These are phyloP conservation scores for Podospora fimiseda DNA, from an alignment of 495 filamentous ascomycete species.

Conservation along the genomic window DNA sequence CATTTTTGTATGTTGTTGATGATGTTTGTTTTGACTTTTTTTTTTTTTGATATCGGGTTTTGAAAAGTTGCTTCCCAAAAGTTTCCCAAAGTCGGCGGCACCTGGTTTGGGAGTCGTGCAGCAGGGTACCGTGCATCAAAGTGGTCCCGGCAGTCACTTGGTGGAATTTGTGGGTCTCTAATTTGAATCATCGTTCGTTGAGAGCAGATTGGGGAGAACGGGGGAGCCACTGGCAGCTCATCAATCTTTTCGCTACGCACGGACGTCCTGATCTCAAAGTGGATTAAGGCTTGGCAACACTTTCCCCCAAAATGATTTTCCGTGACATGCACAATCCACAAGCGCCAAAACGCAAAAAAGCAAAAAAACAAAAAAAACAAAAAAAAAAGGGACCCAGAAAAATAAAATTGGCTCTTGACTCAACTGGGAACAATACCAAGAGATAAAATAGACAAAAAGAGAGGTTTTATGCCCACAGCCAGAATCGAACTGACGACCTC, in stretches of 20 bases:
- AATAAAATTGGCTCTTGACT: neutral
- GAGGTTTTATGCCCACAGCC: constrained; percentile 14
- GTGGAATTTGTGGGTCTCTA: neutral
- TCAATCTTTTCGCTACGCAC: neutral
- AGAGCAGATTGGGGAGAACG: neutral
- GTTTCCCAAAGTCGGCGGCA: too few species aligned
- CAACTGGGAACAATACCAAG: neutral
- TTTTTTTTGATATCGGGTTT: too few species aligned
- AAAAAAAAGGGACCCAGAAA: neutral
- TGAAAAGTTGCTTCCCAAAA: too few species aligned
- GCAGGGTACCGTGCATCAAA: neutral
- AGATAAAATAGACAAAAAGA: neutral
- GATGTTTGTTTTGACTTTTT: neutral
- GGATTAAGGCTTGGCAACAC: neutral
- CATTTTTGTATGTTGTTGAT: neutral
- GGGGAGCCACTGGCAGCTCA: neutral
- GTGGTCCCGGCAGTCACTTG: neutral
- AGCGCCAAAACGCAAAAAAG: neutral
- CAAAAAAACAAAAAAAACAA: neutral
- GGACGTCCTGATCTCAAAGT: neutral
- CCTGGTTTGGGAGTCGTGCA: neutral
- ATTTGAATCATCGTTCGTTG: neutral
- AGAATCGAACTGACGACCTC: constrained; percentile 23
- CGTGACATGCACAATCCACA: neutral
- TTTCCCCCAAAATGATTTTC: neutral